These are phyloP conservation scores for Hymenoscyphus fructigenus DNA, from an alignment of 2,329 filamentous ascomycete genomes.

Conservation along the genomic window DNA sequence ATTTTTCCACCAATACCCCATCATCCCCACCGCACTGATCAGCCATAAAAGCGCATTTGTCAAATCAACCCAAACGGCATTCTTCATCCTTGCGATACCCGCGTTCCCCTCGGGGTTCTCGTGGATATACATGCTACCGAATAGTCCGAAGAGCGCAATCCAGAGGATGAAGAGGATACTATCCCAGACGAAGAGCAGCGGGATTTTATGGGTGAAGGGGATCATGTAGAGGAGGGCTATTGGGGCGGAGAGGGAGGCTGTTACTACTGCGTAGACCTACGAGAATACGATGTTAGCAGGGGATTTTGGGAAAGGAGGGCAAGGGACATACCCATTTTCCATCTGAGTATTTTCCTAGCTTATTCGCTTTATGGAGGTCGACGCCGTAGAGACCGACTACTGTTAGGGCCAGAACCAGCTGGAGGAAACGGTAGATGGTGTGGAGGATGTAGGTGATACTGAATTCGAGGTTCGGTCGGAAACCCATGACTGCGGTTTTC, in stretches of 20 bases:
- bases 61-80: constrained; percentile 81
- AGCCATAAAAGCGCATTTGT: constrained; percentile 76
- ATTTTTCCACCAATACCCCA: constrained; percentile 58
- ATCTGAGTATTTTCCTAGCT: constrained; percentile 52
- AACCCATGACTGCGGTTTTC: constrained; percentile 21
- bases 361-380: constrained; percentile 58
- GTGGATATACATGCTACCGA: constrained; percentile 75
- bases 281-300: constrained; percentile 2
- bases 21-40: constrained; percentile 55
- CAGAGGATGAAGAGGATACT: constrained; percentile 73
- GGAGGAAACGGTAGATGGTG: constrained; percentile 66
- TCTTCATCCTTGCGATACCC: constrained; percentile 75
- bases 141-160: constrained; percentile 79
- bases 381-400: constrained; percentile 77
- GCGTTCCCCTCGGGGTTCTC: constrained; percentile 62
- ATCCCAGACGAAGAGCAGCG: constrained; percentile 66
- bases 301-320: not conserved
- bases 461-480: constrained; percentile 23
- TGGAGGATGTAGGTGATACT: constrained; percentile 51
- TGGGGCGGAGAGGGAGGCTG: constrained; percentile 63
- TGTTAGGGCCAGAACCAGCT: constrained; percentile 73
- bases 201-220: constrained; percentile 56
- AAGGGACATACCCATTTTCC: constrained; percentile 64
- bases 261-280: constrained; percentile 70
- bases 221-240: constrained; percentile 66